These are phyloP conservation scores for Phialemoniopsis sp. DNA, from an alignment of 2,329 filamentous ascomycete genomes.

Conservation along the genomic window DNA sequence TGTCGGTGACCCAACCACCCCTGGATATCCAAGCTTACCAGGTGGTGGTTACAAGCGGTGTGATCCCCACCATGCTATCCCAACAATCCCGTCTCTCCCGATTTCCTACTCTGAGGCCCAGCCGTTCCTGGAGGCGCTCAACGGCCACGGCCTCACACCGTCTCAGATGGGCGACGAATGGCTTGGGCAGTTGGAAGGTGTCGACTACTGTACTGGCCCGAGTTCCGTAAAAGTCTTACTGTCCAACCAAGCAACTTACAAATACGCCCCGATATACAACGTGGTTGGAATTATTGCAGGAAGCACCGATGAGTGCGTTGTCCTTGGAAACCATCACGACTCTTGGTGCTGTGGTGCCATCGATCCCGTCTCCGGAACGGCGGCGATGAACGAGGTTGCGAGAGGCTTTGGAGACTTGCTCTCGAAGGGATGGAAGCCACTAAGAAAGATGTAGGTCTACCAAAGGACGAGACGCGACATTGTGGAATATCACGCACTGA, in stretches of 20 bases:
- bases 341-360: conserved; percentile 86
- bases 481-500: too few relatives aligned
- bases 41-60: conserved; percentile 62
- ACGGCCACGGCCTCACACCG: conserved; percentile 68
- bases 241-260: too few relatives aligned
- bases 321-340: conserved; percentile 92
- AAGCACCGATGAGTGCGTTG: conserved; percentile 56
- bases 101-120: conserved; percentile 75
- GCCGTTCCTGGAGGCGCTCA: conserved; percentile 72
- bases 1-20: conserved; percentile 69
- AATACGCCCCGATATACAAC: too few relatives aligned
- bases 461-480: too few relatives aligned
- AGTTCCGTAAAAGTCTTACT: too few relatives aligned
- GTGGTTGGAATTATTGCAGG: too few relatives aligned
- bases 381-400: conserved; percentile 84
- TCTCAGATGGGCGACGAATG: conserved; percentile 44
- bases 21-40: conserved; percentile 70
- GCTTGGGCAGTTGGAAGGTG: too few relatives aligned
- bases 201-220: too few relatives aligned
- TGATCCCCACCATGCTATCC: conserved; percentile 55
- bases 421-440: conserved; percentile 76
- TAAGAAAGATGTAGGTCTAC: conserved; percentile 65
- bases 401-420: conserved; percentile 79
- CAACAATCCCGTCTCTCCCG: conserved; percentile 75
- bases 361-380: conserved; percentile 83